Conservation (phyloP, 2,329 filamentous ascomycete genomes). For the Cladosporium halotolerans region DNA sequence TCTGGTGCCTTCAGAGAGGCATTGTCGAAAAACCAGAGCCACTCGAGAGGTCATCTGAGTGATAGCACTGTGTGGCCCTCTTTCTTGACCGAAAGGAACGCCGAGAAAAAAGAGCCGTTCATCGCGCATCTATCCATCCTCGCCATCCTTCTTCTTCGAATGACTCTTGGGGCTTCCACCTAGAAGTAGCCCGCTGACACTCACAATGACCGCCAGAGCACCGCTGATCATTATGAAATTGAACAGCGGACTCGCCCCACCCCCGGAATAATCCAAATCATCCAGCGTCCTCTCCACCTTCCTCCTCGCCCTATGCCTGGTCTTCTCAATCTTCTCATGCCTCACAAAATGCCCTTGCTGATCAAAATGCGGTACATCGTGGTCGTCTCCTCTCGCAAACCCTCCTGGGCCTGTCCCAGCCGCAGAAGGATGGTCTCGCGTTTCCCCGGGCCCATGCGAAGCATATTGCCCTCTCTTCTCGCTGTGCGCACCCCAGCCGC, state of each 20-base stretch:
- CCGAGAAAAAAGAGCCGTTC: no score
- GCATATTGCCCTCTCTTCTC: conserved; percentile 51
- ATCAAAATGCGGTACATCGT: conserved; percentile 73
- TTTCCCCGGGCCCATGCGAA: conserved; percentile 17
- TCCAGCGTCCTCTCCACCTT: conserved; percentile 17
- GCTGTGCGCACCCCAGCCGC: conserved; percentile 65
- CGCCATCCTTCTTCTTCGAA: conserved; percentile 5
- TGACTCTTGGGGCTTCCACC: neutral
- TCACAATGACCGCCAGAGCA: conserved; percentile 23
- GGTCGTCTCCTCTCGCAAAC: conserved; percentile 51
- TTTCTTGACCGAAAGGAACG: no score
- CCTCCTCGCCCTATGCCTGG: conserved; percentile 18
- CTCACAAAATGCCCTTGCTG: conserved; percentile 64
- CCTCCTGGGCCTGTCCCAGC: conserved; percentile 40
- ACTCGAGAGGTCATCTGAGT: no score
- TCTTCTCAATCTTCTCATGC: conserved; percentile 51
- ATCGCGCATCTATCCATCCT: neutral
- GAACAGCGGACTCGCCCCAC: conserved; percentile 23
- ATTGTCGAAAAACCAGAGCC: no score
- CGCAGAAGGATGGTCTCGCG: conserved; percentile 19
- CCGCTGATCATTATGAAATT: conserved; percentile 30
- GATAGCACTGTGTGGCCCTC: no score
- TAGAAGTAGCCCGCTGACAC: conserved; percentile 17
- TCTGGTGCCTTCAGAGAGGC: no score
- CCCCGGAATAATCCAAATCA: conserved; percentile 17